These are phyloP conservation scores for Salinomyces thailandicus DNA, from an alignment of 2,329 filamentous ascomycete species.

Conservation along the genomic window DNA sequence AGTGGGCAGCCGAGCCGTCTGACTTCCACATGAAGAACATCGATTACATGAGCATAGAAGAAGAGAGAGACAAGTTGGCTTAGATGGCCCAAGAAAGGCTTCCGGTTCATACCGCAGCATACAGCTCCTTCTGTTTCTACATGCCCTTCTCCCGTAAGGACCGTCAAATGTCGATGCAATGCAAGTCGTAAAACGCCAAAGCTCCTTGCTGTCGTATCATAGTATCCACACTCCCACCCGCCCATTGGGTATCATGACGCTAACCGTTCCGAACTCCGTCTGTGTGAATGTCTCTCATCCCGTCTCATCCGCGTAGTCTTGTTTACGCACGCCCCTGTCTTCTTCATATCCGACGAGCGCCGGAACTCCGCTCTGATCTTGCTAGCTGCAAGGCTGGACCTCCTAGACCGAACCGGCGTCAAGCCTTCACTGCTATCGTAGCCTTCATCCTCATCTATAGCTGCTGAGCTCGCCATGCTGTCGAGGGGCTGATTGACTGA, in stretches of 20 bases:
- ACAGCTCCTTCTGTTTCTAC: too few relatives aligned
- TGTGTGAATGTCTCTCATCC: conserved; percentile 10
- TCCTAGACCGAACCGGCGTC: conserved; percentile 11
- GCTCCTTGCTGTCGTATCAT: not conserved
- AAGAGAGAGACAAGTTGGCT: too few relatives aligned
- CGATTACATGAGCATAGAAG: too few relatives aligned
- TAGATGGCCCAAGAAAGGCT: too few relatives aligned
- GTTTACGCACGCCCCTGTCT: conserved; percentile 16
- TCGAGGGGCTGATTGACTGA: conserved; percentile 13
- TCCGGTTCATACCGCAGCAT: too few relatives aligned
- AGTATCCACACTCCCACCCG: not conserved
- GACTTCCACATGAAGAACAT: too few relatives aligned
- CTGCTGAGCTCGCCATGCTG: not conserved
- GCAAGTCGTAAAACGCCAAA: not conserved
- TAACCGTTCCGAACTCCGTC: conserved; percentile 12
- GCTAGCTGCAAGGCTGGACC: conserved; percentile 13
- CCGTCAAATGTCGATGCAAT: too few relatives aligned
- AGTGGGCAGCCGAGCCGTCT: too few relatives aligned
- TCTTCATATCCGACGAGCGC: conserved; percentile 16
- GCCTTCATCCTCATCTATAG: conserved; percentile 16
- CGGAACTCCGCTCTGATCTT: conserved; percentile 10
- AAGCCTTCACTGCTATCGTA: conserved; percentile 12
- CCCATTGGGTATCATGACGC: conserved; percentile 4
- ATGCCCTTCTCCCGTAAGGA: too few relatives aligned
- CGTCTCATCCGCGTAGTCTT: conserved; percentile 17